Conservation (phyloP, 306 rosid species). For the Aeschynomene evenia region DNA sequence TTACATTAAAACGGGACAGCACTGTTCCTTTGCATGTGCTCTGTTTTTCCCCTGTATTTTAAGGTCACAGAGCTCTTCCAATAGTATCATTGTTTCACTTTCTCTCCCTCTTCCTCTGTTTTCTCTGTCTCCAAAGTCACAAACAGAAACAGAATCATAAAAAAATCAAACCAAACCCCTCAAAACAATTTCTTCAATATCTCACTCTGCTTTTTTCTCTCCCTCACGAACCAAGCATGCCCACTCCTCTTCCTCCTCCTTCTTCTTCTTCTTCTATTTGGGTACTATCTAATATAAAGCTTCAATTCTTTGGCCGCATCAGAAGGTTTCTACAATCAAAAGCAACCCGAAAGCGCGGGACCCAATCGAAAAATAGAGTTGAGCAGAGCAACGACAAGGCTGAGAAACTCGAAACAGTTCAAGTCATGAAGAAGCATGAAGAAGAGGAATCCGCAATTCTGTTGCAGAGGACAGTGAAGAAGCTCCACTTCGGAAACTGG, state of each 20-base stretch:
- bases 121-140: constrained; percentile 33
- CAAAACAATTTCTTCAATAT: constrained; percentile 23
- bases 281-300: constrained; percentile 61
- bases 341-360: constrained; percentile 48
- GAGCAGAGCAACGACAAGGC: constrained; percentile 16
- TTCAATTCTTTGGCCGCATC: constrained; percentile 67
- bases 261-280: constrained; percentile 61
- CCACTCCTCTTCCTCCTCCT: not conserved
- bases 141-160: constrained; percentile 18
- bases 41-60: constrained; percentile 38
- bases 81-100: constrained; percentile 25
- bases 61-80: constrained; percentile 25
- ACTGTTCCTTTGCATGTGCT: constrained; percentile 50
- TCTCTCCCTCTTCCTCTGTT: constrained; percentile 11
- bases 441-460: constrained; percentile 20
- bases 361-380: constrained; percentile 16
- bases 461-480: constrained; percentile 80
- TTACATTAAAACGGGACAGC: constrained; percentile 32
- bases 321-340: constrained; percentile 63
- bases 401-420: constrained; percentile 16
- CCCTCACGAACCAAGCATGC: constrained; percentile 47
- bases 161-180: constrained; percentile 32
- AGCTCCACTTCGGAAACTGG: constrained; percentile 87
- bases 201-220: not conserved
- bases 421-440: constrained; percentile 35